Base-by-base conservation (phyloP, 208 protist genomes). In the Leishmania gerbilli region DNA sequence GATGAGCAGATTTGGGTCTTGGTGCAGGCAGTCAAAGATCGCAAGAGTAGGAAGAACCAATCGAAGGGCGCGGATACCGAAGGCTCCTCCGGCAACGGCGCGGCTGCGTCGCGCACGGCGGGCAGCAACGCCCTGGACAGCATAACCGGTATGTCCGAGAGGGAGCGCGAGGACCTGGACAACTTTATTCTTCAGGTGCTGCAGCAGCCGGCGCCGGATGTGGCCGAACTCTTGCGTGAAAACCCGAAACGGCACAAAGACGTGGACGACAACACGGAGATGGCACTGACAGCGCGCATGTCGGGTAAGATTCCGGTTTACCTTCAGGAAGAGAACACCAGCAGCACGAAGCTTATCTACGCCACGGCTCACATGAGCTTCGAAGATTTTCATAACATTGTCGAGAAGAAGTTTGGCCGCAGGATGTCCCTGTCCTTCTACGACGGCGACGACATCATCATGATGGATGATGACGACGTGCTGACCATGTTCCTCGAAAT, bases 401-500 rank as follows among this genome's bases (percentile, higher is more conserved):
- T 97, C 60, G 90, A 95, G 74, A 95, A 93, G 81, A 97, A 97
- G 84, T 96, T 90, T 79, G 91, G 89, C 58, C 81, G 86, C 51
- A 90, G 88, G 77, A 93, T 91, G 89, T 79, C 58, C 19, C 76
- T 95, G 51, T 94, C 91, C 65, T 97, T 97, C 77, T 92, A 93
- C 79, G 92, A 97, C 69, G 94, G 87, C 27, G 90, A 95, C 5
- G 94, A 96, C 84, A 45, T 93, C 6, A 91, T 97, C 67, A 88
- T 94, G 78, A 71, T 97, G 76, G 94, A 97, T 72, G 94, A 97
- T 74, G 92, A 96, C 56, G 92, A 97, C 71, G 90, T 95, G 55
- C 88, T 97, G 56, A 85, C 87, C 71, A 94, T 97, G 92, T 97
- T 95, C 84, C 86, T 97, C 19, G 92, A 96, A 75, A 88, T 91